Base-by-base conservation (phyloP, 169 alveolate species). In the Plasmodium adleri region DNA sequence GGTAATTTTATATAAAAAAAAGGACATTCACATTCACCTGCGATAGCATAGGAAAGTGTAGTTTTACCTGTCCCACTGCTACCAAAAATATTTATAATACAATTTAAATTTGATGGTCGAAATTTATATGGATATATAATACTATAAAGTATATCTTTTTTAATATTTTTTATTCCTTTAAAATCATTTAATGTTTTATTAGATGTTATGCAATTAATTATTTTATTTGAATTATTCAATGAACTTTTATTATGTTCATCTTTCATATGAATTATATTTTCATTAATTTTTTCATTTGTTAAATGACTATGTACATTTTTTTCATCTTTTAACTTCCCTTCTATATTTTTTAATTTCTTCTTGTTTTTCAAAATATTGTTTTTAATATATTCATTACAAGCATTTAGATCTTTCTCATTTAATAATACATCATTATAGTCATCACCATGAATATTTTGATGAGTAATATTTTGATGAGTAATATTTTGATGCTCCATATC, bases 41-140 rank as follows among this genome's bases (percentile, higher is more conserved):
- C 98, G 13, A 96, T 96, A 39, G 99, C 99, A 91, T 98, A 97
- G 2, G 99, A 99, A 56, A 99, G 97, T 49, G 97, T 94, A 9
- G 99, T 98, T 90, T 95, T 95, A 22, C 99, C 99, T 83, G 99
- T 97, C 2, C 99, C 99, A 0, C 99, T 99, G 2, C 99, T 99
- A 9, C 99, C 99, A 93, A 96, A 67, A 22, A 80, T 80, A 56
- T 56, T 80, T 20, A 80, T 47, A 67, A 80, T 80, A 20, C 73
- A 54, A 28, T 52, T 80, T 28, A 68, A 80, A 54, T 56, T 67
- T 13, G 47, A 60, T 12, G 32, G 26, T 71, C 83, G 50, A 80
- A 24, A 80, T 67, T 67, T 80, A 49, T 67, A 71, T 10, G 90
- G 90, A 71, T 80, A 80, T 28, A 80, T 70, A 67, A 80, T 80